These are phyloP conservation scores for Diacronema lutheri DNA, from an alignment of 78 protist genomes.

Conservation along the genomic window DNA sequence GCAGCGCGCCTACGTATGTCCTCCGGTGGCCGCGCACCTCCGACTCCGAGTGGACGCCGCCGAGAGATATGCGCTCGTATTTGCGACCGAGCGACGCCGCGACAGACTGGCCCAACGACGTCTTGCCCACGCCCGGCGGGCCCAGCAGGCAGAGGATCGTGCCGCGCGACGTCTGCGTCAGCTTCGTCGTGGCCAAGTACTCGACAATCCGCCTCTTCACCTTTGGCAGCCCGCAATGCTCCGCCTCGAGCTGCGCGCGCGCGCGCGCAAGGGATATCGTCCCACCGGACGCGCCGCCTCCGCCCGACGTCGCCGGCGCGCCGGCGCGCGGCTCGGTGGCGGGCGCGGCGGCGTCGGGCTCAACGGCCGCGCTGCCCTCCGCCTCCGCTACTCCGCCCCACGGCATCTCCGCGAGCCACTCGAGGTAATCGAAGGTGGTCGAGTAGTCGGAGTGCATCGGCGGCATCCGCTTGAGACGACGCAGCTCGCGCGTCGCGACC, in stretches of 20 bases:
- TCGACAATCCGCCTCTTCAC: conserved; percentile 86
- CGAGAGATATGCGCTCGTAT: conserved; percentile 26
- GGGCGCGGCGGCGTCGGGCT: too few species aligned
- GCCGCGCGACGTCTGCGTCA: not conserved
- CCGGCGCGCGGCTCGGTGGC: too few species aligned
- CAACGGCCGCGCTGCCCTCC: too few species aligned
- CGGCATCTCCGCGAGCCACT: conserved; percentile 85
- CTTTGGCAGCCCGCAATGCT: conserved; percentile 35
- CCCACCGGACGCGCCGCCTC: not conserved
- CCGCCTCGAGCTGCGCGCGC: not conserved
- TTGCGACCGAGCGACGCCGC: conserved; percentile 40
- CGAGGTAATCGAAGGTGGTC: conserved; percentile 61
- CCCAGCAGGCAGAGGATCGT: conserved; percentile 82
- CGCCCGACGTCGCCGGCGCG: too few species aligned
- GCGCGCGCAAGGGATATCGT: not conserved
- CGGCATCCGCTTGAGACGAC: not conserved
- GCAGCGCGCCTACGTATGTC: conserved; percentile 91
- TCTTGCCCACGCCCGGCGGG: conserved; percentile 77
- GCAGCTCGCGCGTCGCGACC: not conserved
- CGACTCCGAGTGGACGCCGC: not conserved
- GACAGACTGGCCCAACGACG: conserved; percentile 79
- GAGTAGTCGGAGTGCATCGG: conserved; percentile 10
- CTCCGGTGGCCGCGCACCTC: conserved; percentile 46
- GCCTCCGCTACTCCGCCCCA: too few species aligned
- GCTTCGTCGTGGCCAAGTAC: conserved; percentile 78